Conservation (phyloP, 371 early-diverging fungal species). For the Entomophthora muscae region DNA sequence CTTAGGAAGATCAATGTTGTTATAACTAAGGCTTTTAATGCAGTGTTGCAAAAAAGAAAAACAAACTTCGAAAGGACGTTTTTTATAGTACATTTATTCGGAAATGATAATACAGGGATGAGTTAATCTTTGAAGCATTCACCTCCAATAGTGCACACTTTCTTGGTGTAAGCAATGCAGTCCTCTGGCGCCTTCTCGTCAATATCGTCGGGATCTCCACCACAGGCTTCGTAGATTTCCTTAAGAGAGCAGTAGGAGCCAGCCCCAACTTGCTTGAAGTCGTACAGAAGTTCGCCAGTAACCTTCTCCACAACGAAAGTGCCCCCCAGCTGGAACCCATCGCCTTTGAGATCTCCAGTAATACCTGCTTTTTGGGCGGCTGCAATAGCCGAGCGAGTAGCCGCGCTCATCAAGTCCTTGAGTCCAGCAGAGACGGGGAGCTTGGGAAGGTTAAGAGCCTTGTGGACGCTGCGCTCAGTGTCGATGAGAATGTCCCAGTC, state of each 20-base stretch:
- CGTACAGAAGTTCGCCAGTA: neutral
- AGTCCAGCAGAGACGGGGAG: neutral
- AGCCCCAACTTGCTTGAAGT: neutral
- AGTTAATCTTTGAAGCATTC: no score
- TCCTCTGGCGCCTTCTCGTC: constrained; percentile 1
- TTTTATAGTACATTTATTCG: no score
- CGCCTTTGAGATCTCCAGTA: neutral
- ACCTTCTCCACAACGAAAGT: neutral
- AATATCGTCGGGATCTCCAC: constrained; percentile 1
- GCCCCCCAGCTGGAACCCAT: constrained; percentile 8
- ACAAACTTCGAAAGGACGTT: no score
- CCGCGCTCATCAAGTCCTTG: neutral
- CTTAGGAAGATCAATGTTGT: no score
- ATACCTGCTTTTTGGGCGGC: neutral
- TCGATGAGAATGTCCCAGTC: constrained; percentile 5
- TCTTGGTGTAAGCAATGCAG: no score
- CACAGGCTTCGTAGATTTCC: neutral
- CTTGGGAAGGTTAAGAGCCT: neutral
- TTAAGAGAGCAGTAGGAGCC: neutral
- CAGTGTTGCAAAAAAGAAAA: no score
- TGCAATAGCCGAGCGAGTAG: neutral
- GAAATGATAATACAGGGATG: no score
- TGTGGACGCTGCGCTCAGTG: neutral
- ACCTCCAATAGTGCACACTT: no score
- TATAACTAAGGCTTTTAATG: no score